Conservation (phyloP, 2,329 filamentous ascomycete species). For the Aspergillus chevalieri region DNA sequence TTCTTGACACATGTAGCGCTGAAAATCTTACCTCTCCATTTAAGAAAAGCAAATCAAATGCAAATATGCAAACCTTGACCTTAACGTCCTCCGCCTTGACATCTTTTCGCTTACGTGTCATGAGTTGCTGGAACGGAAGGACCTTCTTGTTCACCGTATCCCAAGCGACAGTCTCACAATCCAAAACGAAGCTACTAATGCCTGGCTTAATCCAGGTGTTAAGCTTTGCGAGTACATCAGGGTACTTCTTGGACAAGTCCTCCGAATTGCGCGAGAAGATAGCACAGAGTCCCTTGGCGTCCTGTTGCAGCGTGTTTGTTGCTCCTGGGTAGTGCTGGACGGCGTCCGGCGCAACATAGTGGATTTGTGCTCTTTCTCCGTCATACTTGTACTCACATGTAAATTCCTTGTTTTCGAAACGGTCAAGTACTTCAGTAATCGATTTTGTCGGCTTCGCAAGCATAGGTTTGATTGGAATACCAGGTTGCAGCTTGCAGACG, state of each 20-base stretch:
- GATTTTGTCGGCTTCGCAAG: conserved; percentile 97
- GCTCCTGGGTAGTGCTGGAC: conserved; percentile 62
- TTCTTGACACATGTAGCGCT: neutral
- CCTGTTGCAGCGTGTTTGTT: conserved; percentile 58
- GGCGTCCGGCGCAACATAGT: conserved; percentile 83
- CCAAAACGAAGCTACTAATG: conserved; percentile 93
- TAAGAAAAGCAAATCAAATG: conserved; percentile 88
- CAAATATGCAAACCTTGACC: conserved; percentile 94
- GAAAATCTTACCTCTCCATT: conserved; percentile 63
- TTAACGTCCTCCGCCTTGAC: conserved; percentile 94
- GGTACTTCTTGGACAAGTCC: conserved; percentile 95
- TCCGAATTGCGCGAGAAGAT: conserved; percentile 98
- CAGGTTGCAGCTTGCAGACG: conserved; percentile 84
- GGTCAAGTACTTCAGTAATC: conserved; percentile 93
- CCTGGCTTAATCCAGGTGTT: conserved; percentile 82
- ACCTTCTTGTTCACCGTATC: conserved; percentile 93
- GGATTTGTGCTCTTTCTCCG: conserved; percentile 95
- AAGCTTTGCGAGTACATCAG: conserved; percentile 85
- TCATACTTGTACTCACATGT: conserved; percentile 99
- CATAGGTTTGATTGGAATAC: conserved; percentile 96
- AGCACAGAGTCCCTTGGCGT: conserved; percentile 67
- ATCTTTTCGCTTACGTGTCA: conserved; percentile 97
- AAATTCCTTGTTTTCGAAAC: conserved; percentile 91
- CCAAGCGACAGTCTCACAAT: conserved; percentile 97
- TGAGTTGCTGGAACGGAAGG: conserved; percentile 91